Evolutionary conservation across 352 stramenopile genomes (phyloP), one percentile per base, ranked within the genome.

Genomic region (Globisporangium heterothallicum): DNA sequence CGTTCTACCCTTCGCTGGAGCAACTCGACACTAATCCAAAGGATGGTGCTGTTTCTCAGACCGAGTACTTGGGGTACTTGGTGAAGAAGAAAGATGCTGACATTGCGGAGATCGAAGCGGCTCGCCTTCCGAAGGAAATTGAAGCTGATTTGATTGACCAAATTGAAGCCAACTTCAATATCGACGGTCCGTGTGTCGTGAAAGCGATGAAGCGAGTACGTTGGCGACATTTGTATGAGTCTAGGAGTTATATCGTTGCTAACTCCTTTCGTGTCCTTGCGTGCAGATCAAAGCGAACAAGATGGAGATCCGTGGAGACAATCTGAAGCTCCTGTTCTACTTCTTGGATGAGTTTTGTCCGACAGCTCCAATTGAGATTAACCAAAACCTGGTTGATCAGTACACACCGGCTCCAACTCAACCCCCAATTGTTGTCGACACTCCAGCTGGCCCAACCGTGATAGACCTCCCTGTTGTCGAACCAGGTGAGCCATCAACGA

Each of bases 301-400:
- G 30, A 51, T 75, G 26, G 49, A 36, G 6, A 52, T 77, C 6
- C 58, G 53, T 21, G 32, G 44, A 18, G 52, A 59, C 10, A 76
- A 66, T n/a, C 53, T 77, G 21, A 19, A 61, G 25, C 68, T 53
- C 13, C 52, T 82, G 3, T 67, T 61, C 34, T 64, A 78, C 43
- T 67, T 63, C 29, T 40, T 82, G 6, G 66, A 76, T 12, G 58
- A 66, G 35, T 72, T 70, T 42, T 81, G 71, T 49, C 55, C 58
- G 16, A 61, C 68, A 0, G 49, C 63, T 22, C 38, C 58, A 2
- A 64, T 81, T 18, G 40, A 63, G 12, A 57, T 66, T 1, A 38
- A 38, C 32, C 32, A 38, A 38, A 38, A 38, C 12, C n/a, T 38
- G 32, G 8, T 38, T 38, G 32, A 18, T 5, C 32, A 38, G 12